Percentiles rank a stretch among this genome's conserved stretches.
Conservation (phyloP, 805 yeast species). For the Hanseniaspora lindneri region DNA sequence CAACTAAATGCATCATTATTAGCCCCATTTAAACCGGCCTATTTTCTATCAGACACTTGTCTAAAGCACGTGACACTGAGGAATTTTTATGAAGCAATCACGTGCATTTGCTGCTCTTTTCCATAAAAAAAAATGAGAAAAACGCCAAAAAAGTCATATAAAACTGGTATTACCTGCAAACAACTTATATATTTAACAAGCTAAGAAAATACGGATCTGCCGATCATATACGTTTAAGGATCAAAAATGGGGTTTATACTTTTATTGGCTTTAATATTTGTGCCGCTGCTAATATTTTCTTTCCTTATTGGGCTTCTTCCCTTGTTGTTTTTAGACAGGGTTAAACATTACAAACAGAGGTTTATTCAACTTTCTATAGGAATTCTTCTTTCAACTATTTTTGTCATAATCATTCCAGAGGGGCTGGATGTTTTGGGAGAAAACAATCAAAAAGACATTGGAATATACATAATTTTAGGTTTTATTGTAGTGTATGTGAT, state of each 20-base stretch:
- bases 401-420: constrained; percentile 47
- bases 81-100: too few relatives aligned
- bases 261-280: neutral
- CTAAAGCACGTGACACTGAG: too few relatives aligned
- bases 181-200: too few relatives aligned
- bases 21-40: too few relatives aligned
- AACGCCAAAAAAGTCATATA: too few relatives aligned
- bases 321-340: neutral
- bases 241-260: neutral
- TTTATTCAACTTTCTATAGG: constrained; percentile 32
- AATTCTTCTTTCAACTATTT: constrained; percentile 42
- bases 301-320: constrained; percentile 2
- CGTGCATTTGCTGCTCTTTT: too few relatives aligned
- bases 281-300: neutral
- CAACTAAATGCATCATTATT: too few relatives aligned
- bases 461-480: constrained; percentile 39
- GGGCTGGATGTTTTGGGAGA: constrained; percentile 35
- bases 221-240: neutral
- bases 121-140: too few relatives aligned
- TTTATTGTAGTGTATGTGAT: constrained; percentile 38
- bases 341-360: neutral
- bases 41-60: too few relatives aligned
- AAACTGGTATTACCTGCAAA: too few relatives aligned
- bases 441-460: constrained; percentile 31
- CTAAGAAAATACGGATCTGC: too few relatives aligned